Base-by-base conservation (phyloP, 2,329 filamentous ascomycete species). In the Ophiostoma quercus region DNA sequence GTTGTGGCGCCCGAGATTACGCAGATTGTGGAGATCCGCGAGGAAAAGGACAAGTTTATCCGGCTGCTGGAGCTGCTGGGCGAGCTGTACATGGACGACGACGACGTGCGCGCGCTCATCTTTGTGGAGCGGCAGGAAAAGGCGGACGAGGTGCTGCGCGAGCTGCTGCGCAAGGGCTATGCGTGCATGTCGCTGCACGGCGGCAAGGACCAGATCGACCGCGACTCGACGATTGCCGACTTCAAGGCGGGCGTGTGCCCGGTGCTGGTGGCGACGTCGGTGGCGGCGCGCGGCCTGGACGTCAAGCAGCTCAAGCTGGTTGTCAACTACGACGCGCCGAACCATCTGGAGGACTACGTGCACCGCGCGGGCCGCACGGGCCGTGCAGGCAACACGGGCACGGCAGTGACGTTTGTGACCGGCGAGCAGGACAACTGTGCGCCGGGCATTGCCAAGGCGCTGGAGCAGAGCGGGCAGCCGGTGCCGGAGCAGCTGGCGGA, bases 281-380 rank as follows among this genome's bases (percentile, higher is more conserved):
- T 99, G 71, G 95, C 95, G 54, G 95, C 95, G 67, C 91, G 95
- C 79, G 95, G 95, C 72, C 83, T 99, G 57, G 95, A 99, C 78
- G 94, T 99, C 63, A 97, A 97, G 80, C 92, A 96, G 78, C 84
- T 99, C 43, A 97, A 96, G 79, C 85, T 98, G 41, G 95, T 99
- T 69, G 89, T 99, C 80, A 98, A 98, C 80, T 97, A 92, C 77
- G 94, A 97, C 77, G 92, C 90, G 0, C 94, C 94, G 0, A 96
- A 96, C 76, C 94, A 98, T 80, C 80, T 97, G 72, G 95, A 99
- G 80, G 95, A 98, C 77, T 98, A 98, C 76, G 94, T 98, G 57
- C 95, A 97, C 78, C 90, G 95, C 73, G 92, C 92, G 69, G 95
- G 95, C 66, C 92, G 95, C 75, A 98, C 95, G 8, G 95, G 95